Evolutionary conservation across 106 monocot genomes (phyloP).

Genomic region (Alisma plantagoaquatica): DNA sequence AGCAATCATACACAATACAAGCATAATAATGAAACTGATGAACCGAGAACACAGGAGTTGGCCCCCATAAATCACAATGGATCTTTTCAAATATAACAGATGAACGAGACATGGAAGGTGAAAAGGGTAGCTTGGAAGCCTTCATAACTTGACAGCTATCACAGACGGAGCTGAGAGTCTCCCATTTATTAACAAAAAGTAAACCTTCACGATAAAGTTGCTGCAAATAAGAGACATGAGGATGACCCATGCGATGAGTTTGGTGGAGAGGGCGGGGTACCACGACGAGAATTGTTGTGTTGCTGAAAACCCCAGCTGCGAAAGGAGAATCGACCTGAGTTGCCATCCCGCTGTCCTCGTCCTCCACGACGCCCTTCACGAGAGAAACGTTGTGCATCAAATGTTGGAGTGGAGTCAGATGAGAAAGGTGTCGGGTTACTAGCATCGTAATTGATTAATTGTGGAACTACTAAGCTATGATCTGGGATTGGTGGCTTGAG

Average conservation of each 20-base stretch:
- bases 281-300: background rate
- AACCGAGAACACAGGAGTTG: background rate
- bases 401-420: background rate
- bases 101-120: background rate
- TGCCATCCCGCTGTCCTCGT: background rate
- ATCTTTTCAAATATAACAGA: background rate
- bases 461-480: background rate
- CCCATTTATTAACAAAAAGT: background rate
- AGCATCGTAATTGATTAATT: background rate
- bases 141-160: background rate
- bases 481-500: background rate
- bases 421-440: background rate
- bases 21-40: no score
- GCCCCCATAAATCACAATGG: background rate
- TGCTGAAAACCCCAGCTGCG: background rate
- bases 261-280: background rate
- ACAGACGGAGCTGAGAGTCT: background rate
- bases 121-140: background rate
- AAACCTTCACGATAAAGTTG: background rate
- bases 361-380: background rate
- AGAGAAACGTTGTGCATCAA: no score
- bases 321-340: background rate
- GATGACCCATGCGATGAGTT: background rate
- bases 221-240: background rate
- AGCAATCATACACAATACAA: no score